Evolutionary conservation across 2,329 filamentous ascomycete species (phyloP), one percentile per base, ranked within the genome.

Genomic region (Leptosphaerulina australis): DNA sequence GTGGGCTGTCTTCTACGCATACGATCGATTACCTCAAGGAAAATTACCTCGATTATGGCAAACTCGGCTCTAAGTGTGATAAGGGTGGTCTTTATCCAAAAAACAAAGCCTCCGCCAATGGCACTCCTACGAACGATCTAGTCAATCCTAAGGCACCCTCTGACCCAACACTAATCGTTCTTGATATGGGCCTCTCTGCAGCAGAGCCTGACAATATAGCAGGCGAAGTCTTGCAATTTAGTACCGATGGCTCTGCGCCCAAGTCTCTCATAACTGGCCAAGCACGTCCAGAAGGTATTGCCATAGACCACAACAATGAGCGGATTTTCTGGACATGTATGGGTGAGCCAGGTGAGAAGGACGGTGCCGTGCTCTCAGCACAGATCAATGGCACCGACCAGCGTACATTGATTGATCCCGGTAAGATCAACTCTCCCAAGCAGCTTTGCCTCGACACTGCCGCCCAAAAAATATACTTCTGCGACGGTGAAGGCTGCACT

Each of bases 341-440:
- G 63, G 62, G 63, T 26, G 25, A 20, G 0, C 49, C 59, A 8
- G 39, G 36, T 7, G 17, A 40, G 2, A 69, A 71, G 14, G 73
- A 81, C 50, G 79, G 79, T 12, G 66, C 71, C 1, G 65, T 83
- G 4, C 68, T 69, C 54, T 76, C 74, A 1, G 69, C 74, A n/a
- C 74, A 76, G n/a, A 62, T 82, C 1, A 78, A 83, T 41, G 83
- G 83, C 1, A 73, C 55, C 9, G 68, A 81, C 35, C 58, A 79
- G 3, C 58, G 63, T 7, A 71, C 71, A 0, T 60, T 85, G 2
- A 64, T 85, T 0, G 56, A 75, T 0, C 37, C 55, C 0, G 81
- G 82, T 0, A 37, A 55, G 0, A 49, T 58, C 24, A 46, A 57
- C 34, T 86, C 83, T 0, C 76, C 76, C 0, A 79, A 79, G 44